Evolutionary conservation across 2,329 filamentous ascomycete genomes (phyloP).

Genomic region (Penicillium sp.): DNA sequence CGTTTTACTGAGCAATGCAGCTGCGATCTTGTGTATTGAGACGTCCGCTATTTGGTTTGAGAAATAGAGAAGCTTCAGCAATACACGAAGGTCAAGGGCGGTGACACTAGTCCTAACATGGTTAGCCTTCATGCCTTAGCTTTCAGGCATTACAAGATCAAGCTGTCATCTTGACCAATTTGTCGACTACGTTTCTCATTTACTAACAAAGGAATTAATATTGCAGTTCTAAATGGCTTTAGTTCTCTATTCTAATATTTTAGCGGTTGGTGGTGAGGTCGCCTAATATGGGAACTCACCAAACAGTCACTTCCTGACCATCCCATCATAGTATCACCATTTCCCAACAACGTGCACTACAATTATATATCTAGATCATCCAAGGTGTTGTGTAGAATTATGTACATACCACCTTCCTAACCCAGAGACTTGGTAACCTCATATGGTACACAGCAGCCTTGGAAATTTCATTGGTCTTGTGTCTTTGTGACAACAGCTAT

Average conservation of each 20-base stretch:
- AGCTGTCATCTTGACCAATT: background rate
- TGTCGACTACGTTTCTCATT: background rate
- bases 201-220: background rate
- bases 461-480: background rate
- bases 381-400: background rate
- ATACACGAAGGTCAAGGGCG: constrained; percentile 4
- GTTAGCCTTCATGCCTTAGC: background rate
- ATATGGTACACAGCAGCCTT: background rate
- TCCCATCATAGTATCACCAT: background rate
- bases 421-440: background rate
- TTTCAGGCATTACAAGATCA: background rate
- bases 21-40: background rate
- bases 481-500: background rate
- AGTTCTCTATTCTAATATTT: background rate
- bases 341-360: background rate
- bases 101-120: constrained; percentile 1
- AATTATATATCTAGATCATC: background rate
- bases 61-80: constrained; percentile 9
- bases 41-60: background rate
- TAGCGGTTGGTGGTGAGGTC: background rate
- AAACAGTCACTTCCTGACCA: background rate
- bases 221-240: too few species aligned
- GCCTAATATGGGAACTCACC: background rate
- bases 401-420: background rate
- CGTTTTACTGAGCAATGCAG: background rate